Evolutionary conservation across 2,329 filamentous ascomycete species (phyloP), one percentile per base, ranked within the genome.

Genomic region (Aspergillus proliferans): DNA sequence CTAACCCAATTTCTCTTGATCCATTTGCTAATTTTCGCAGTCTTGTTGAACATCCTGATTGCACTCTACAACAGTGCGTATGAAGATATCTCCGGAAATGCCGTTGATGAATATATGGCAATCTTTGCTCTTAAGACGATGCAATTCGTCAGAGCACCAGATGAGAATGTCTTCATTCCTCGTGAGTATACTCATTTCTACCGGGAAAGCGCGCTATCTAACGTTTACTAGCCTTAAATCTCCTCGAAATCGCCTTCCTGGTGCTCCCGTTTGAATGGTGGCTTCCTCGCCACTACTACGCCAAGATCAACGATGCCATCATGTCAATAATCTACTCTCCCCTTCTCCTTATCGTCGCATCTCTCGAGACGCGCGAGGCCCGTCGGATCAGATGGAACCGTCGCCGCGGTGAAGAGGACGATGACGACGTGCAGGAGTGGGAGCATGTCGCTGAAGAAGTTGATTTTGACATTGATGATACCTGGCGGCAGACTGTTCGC

Each of bases 81-180:
- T 66, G 87, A 94, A 63, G 90, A 95, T 68, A 94, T 96, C 51
- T 94, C 91, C 60, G 85, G 87, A 42, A 87, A 98, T 63, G 90
- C 93, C 4, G 86, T 89, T 56, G 93, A 98, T 68, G 93, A 98
- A 69, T 98, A 90, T 70, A 84, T 98, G 66, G 92, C 90, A 0
- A 80, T 97, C 3, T 96, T 95, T 70, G 81, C 88, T 0, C 87
- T 94, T 58, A 95, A 95, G 71, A 96, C 93, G 0, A 88, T 97
- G 80, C 90, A 95, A 62, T 98, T 96, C 62, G 88, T 97, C 15
- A 88, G 93, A 44, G 93, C 93, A 0, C 93, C 93, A 0, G 93
- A 98, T 60, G 93, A 98, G 69, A 98, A 98, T 59, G 93, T 98
- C 48, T 98, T 93, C 71, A 95, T 98, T 61, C 85, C 93, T 0